Percentiles rank a stretch among this genome's conserved stretches.
phyloP scores from a whole-genome alignment of 2,329 filamentous ascomycete species.

The Penicillium fuscoglaucum region DNA sequence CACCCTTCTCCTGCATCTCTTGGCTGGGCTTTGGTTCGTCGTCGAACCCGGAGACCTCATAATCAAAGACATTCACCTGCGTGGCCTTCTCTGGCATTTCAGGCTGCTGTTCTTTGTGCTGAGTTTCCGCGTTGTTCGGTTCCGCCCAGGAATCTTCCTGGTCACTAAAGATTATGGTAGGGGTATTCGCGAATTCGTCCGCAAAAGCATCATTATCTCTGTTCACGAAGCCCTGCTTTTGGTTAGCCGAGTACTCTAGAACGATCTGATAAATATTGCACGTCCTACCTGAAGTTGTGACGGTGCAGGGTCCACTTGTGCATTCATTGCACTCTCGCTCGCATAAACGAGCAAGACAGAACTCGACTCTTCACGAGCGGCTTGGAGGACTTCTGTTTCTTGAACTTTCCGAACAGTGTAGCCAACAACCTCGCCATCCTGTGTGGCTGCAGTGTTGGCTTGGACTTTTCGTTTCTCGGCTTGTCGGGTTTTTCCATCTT shows the following conservation, averaged over 20 bases:
- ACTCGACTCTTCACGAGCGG: slow-evolving; percentile 54
- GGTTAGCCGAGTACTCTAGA: slow-evolving; percentile 13
- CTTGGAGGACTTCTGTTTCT: slow-evolving; percentile 56
- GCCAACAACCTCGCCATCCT: slow-evolving; percentile 38
- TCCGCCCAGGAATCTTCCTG: slow-evolving; percentile 6
- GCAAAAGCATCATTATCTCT: slow-evolving; percentile 50
- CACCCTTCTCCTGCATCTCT: slow-evolving; percentile 44
- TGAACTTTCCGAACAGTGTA: slow-evolving; percentile 47
- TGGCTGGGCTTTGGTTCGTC: slow-evolving; percentile 30
- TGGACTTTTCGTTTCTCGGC: slow-evolving; percentile 26
- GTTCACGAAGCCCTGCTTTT: slow-evolving; percentile 48
- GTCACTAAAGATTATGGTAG: slow-evolving; percentile 12
- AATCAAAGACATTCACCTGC: slow-evolving; percentile 42
- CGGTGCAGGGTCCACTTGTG: slow-evolving; percentile 34
- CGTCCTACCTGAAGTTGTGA: slow-evolving; percentile 40
- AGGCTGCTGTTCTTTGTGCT: neutral
- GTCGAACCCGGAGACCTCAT: slow-evolving; percentile 41
- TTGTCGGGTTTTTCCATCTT: slow-evolving; percentile 42
- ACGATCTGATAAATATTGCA: neutral
- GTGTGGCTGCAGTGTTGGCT: slow-evolving; percentile 21
- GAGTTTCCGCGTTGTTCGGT: neutral
- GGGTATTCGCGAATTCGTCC: slow-evolving; percentile 33
- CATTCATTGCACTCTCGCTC: slow-evolving; percentile 49
- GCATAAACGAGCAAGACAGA: slow-evolving; percentile 61
- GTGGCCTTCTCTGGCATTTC: slow-evolving; percentile 7